Base-by-base conservation (phyloP, 2,329 filamentous ascomycete species). In the Cadophora malorum region DNA sequence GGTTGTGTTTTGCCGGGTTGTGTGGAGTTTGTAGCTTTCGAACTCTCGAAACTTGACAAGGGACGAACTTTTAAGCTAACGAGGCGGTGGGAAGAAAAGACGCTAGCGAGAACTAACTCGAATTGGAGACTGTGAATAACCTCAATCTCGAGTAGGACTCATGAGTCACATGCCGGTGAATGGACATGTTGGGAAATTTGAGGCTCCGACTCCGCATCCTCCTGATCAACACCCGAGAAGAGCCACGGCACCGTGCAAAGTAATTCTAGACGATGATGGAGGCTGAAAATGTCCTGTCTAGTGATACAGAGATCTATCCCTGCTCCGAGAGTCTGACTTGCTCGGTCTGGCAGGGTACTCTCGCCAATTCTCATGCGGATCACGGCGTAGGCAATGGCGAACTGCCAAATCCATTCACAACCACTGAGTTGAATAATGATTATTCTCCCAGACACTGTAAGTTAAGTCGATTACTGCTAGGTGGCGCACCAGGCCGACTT, bases 51-150 rank as follows among this genome's bases (percentile, higher is more conserved):
- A 3, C 41, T 45, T 14, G 45, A 49, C 19, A 4, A 49, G n/a
- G 45, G 45, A n/a, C 52, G 52, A 31, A 33, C 23, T 28, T 55
- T n/a, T 33, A n/a, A 31, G 50, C 52, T 55, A 16, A 16, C 52
- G n/a, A 19, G 25, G 52, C 45, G 52, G 28, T 55, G 52, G 52
- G 52, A 28, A 19, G 2, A 21, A n/a, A n/a, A 55, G 52, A 31
- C 52, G 52, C 52, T 55, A 55, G 52, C 7, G 52, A 55, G 28
- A 33, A 33, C 52, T 55, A 55, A 8, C 28, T 33, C 52, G 12
- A 14, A 31, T 28, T 7, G 23, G 12, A 19, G 16, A 31, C 52
- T 31, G 52, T 55, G 52, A 55, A 55, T 55, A 28, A 55, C 52
- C n/a, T 49, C n/a, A 49, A 21, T 21, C 45, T n/a, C 45, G 45